Base-by-base conservation (phyloP, 1,139 yeast genomes). In the Yamadazyma trypodendri region DNA sequence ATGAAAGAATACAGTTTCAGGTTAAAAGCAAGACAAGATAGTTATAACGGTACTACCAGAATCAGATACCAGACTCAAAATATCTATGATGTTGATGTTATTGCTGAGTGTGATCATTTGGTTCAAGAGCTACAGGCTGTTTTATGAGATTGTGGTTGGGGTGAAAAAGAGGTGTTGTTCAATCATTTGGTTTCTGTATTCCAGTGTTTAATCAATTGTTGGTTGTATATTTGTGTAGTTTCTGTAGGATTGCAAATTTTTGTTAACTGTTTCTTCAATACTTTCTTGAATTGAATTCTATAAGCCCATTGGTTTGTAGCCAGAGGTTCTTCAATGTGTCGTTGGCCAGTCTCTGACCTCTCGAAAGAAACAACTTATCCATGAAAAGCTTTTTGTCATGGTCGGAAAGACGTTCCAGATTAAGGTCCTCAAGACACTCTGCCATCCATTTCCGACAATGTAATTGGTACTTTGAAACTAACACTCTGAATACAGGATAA, bases 21-120 rank as follows among this genome's bases (percentile, higher is more conserved):
- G 61, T 61, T 89, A 36, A 79, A 84, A 54, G 97, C 96, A 7
- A 79, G 82, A 58, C 85, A 80, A 55, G 97, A 92, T 54, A 77
- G 77, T 44, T 92, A 84, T 60, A 84, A 89, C 52, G 96, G 90
- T 40, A 79, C 75, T 37, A 74, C 77, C 30, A 77, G 95, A 56
- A 81, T 87, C 16, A 78, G 96, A 57, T 87, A 84, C 60, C 82
- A 82, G 43, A 84, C 79, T 3, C 66, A 77, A 32, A 72, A 74
- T 21, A 54, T 85, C 23, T 68, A 68, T 35, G 74, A 73, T 23
- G 56, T 88, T 38, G 81, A 85, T 54, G 84, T 61, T 55, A 67
- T 63, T 39, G 70, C 72, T 24, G 96, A 88, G 57, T 70, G 82
- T 38, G 83, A 77, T 35, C 72, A 62, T 35, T 71, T 89, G 54